A percentile compares a stretch with the other conserved stretches of the same genome.
phyloP scores from a whole-genome alignment of 176 grass and related monocot genomes.

The Rhynchospora tenuis region DNA sequence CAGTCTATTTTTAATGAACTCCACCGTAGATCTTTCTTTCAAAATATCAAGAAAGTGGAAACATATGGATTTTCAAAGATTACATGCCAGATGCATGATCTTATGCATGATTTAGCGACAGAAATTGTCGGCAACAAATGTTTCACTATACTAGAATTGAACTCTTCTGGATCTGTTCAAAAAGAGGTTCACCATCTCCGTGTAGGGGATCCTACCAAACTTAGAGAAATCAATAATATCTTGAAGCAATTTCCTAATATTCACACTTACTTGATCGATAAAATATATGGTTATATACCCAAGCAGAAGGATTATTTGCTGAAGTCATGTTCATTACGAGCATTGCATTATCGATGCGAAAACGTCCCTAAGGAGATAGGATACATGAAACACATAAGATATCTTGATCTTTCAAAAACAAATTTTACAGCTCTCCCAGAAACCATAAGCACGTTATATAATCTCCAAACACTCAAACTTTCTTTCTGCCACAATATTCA shows the following conservation, averaged over 20 bases:
- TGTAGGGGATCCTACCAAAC: not conserved
- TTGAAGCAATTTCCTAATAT: not conserved
- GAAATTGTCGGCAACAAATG: not conserved
- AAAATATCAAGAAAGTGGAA: not conserved
- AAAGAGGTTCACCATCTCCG: not conserved
- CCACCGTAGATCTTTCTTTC: constrained; percentile 18
- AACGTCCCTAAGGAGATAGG: not conserved
- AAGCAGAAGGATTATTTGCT: not conserved
- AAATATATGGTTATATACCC: not conserved
- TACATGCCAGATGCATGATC: not conserved
- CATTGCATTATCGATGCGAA: not conserved
- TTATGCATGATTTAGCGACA: not conserved
- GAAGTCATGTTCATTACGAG: not conserved
- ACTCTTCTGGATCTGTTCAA: not conserved
- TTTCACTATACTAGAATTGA: not conserved
- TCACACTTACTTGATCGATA: not conserved
- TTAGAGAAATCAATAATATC: too few species aligned
- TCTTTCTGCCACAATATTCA: not conserved
- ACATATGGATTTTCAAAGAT: not conserved
- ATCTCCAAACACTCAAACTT: not conserved
- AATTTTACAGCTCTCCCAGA: not conserved
- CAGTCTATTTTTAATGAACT: constrained; percentile 18
- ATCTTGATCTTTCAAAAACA: not conserved
- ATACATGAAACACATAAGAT: not conserved
- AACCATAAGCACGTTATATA: not conserved